A percentile compares a stretch with the other conserved stretches of the same genome.
Conservation (phyloP, 1,139 yeast species). For the Wickerhamomyces sp. region DNA sequence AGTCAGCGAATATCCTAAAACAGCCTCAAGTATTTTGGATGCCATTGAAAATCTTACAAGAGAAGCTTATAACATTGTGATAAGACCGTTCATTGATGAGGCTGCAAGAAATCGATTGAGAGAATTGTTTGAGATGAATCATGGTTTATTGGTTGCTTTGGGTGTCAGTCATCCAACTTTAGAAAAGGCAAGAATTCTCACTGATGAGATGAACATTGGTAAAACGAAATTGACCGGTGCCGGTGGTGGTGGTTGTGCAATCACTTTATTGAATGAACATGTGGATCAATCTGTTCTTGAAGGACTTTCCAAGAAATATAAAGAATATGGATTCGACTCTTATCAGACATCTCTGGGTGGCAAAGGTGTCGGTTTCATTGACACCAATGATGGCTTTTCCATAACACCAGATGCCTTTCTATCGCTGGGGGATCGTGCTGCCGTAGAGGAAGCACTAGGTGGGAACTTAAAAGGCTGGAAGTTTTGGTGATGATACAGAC, state of each 20-base stretch:
- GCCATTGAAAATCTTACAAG: conserved; percentile 65
- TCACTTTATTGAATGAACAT: conserved; percentile 65
- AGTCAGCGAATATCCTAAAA: conserved; percentile 46
- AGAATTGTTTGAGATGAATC: conserved; percentile 77
- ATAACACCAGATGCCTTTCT: conserved; percentile 37
- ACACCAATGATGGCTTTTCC: conserved; percentile 9
- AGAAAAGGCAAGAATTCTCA: conserved; percentile 62
- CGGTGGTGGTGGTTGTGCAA: conserved; percentile 99
- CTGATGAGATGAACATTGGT: conserved; percentile 64
- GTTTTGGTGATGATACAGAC: conserved; percentile 43
- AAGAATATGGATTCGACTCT: conserved; percentile 62
- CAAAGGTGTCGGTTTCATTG: conserved; percentile 65
- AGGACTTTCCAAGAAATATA: conserved; percentile 28
- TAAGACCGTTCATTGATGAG: conserved; percentile 43
- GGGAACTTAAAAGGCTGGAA: conserved; percentile 45
- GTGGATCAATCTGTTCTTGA: conserved; percentile 34
- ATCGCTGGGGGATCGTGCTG: conserved; percentile 35
- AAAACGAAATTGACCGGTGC: conserved; percentile 96
- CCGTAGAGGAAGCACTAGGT: conserved; percentile 45
- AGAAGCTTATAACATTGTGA: conserved; percentile 63
- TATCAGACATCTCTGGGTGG: conserved; percentile 86
- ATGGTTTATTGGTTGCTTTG: conserved; percentile 76
- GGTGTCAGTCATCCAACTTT: conserved; percentile 92
- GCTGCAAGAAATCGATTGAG: conserved; percentile 44
- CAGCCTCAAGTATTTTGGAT: conserved; percentile 56